Base-by-base conservation (phyloP, 306 rosid species). In the Sesbania bispinosa region DNA sequence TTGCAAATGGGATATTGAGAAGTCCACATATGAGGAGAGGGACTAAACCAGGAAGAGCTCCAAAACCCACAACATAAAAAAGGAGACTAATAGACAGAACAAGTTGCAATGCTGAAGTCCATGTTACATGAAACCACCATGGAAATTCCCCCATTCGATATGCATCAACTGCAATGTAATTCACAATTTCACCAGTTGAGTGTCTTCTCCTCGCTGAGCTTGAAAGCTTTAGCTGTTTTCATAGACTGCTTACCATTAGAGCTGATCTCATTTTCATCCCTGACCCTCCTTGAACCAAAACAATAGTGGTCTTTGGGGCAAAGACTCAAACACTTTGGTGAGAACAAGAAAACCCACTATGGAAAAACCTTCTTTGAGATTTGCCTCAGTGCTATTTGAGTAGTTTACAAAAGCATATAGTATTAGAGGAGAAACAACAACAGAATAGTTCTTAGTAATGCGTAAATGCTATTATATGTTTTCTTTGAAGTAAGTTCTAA, bases 231-330 rank as follows among this genome's bases (percentile, higher is more conserved):
- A 88, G 74, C 85, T 84, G 88, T 92, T 92, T 8, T 64, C 41
- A 59, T 92, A 89, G 20, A 89, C 84, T 36, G 90, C 95, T n/a
- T 18, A 88, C 96, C 89, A 92, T 92, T 15, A 89, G 62, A 41
- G 96, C 88, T 7, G 95, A 89, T 69, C 98, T 81, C 85, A 92
- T 89, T 61, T 85, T 81, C 96, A 89, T 82, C 0, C 93, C 96
- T 0, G 82, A 84, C 77, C 77, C 92, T 87, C 77, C 86, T 85
- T 11, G 96, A 73, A 30, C 32, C n/a, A 55, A 89, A 89, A 58
- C 92, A 87, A 41, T 87, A n/a, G n/a, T n/a, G n/a, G 97, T 43
- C 93, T 87, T 23, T 92, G 96, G 5, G 86, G 67, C 30, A 92
- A 46, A 7, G 93, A 89, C 10, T 92, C 96, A 21, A 82, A 61